Percentiles rank a stretch among this genome's conserved stretches.
phyloP scores from a whole-genome alignment of 129 eudicot species.

The Artemisia argyi region DNA sequence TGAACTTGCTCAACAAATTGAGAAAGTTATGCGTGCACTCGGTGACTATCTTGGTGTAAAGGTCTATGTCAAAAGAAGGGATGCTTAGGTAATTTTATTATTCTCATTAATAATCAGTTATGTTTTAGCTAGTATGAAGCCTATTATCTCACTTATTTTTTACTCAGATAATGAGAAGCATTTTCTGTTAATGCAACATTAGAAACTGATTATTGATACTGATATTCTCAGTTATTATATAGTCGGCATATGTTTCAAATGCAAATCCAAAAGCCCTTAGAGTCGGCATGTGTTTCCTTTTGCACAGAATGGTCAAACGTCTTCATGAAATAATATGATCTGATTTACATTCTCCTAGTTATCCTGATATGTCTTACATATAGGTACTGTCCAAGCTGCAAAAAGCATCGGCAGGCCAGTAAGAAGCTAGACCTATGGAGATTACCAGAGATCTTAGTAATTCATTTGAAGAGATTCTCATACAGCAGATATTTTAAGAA shows the following conservation, averaged over 20 bases:
- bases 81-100: conserved; percentile 1
- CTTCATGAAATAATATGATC: neutral
- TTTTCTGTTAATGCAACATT: neutral
- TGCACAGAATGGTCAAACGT: neutral
- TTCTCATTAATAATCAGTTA: neutral
- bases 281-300: conserved; percentile 1
- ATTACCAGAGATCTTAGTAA: conserved; percentile 86
- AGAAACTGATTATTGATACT: neutral
- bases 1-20: too few relatives aligned
- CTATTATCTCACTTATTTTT: neutral
- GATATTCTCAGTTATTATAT: neutral
- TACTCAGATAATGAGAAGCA: neutral
- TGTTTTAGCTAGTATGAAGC: too few relatives aligned
- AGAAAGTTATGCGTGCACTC: too few relatives aligned
- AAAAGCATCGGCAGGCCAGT: conserved; percentile 88
- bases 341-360: neutral
- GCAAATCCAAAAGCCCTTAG: neutral
- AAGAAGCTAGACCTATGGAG: conserved; percentile 95
- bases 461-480: conserved; percentile 94
- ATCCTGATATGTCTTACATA: conserved; percentile 13
- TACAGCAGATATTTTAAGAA: conserved; percentile 88
- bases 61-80: conserved; percentile 11
- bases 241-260: neutral
- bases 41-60: too few relatives aligned
- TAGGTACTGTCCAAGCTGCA: conserved; percentile 94